phyloP scores from a whole-genome alignment of 2,329 filamentous ascomycete genomes.

The Epicoccum sorghinum region DNA sequence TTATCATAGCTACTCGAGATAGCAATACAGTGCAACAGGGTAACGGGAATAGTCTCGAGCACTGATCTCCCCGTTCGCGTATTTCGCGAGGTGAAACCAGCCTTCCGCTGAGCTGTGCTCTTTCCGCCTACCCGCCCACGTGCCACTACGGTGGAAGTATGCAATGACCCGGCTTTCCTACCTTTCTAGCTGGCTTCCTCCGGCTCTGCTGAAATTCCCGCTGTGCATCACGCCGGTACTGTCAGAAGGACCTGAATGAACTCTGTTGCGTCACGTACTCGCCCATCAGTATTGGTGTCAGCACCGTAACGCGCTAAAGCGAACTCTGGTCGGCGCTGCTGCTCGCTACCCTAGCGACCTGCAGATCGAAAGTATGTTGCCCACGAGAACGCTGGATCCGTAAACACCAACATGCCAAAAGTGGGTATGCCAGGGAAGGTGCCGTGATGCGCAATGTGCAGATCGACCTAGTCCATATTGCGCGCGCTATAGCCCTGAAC shows the following conservation, averaged over 20 bases:
- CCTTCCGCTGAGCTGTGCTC: constrained; percentile 11
- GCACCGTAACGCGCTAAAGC: constrained; percentile 16
- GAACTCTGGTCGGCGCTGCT: constrained; percentile 14
- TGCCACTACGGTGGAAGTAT: constrained; percentile 5
- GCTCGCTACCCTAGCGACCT: constrained; percentile 15
- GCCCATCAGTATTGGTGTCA: not conserved
- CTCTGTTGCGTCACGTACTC: constrained; percentile 14
- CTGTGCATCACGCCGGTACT: constrained; percentile 4
- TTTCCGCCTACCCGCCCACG: constrained; percentile 14
- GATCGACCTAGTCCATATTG: constrained; percentile 34
- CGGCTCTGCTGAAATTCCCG: constrained; percentile 1
- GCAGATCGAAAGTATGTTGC: constrained; percentile 24
- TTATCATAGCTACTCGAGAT: not conserved
- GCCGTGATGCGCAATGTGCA: constrained; percentile 34
- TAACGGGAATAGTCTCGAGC: not conserved
- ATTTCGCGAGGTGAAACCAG: constrained; percentile 8
- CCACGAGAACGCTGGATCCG: constrained; percentile 16
- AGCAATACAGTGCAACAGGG: not conserved
- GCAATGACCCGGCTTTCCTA: constrained; percentile 10
- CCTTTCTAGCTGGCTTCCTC: constrained; percentile 3
- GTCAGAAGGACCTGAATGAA: not conserved
- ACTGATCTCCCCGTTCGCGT: constrained; percentile 1
- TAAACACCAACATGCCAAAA: constrained; percentile 12
- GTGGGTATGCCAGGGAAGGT: constrained; percentile 21
- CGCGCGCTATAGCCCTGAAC: constrained; percentile 26